phyloP scores from a whole-genome alignment of 805 yeast species.

The Kodamaea restingae region DNA sequence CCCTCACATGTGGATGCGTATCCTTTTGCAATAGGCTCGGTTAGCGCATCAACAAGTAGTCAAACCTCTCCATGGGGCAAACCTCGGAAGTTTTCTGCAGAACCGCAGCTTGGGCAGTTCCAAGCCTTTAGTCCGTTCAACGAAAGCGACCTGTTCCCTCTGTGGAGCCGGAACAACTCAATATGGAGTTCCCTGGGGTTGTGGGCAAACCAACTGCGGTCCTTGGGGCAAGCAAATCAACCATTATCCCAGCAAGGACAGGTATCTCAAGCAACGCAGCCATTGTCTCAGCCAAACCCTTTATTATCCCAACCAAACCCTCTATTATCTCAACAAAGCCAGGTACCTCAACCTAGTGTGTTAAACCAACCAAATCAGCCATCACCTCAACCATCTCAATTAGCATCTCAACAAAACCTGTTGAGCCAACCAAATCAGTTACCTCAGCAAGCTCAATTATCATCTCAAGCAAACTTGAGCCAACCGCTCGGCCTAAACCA shows the following conservation, averaged over 20 bases:
- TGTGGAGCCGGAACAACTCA: constrained; percentile 20
- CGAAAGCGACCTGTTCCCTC: constrained; percentile 1
- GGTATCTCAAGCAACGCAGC: not conserved
- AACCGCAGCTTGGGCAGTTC: constrained; percentile 4
- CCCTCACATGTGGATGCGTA: not conserved
- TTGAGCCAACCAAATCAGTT: too few relatives aligned
- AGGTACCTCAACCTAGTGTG: too few relatives aligned
- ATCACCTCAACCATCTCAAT: not conserved
- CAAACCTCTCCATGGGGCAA: not conserved
- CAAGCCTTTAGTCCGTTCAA: constrained; percentile 19
- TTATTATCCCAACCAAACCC: too few relatives aligned
- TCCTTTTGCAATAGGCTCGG: too few relatives aligned
- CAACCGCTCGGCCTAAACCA: not conserved
- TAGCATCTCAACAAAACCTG: not conserved
- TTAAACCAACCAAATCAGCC: too few relatives aligned
- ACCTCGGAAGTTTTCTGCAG: not conserved
- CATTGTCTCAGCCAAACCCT: not conserved
- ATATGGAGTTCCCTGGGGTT: constrained; percentile 21
- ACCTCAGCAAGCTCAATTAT: too few relatives aligned
- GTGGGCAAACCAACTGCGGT: not conserved
- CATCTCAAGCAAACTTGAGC: too few relatives aligned
- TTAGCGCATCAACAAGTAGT: too few relatives aligned
- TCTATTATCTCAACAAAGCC: too few relatives aligned
- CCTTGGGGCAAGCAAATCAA: too few relatives aligned
- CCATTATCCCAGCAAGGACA: not conserved